Evolutionary conservation across 768 basidiomycete species (phyloP), one percentile per base, ranked within the genome.

Genomic region (Hirschioporus abietinus): DNA sequence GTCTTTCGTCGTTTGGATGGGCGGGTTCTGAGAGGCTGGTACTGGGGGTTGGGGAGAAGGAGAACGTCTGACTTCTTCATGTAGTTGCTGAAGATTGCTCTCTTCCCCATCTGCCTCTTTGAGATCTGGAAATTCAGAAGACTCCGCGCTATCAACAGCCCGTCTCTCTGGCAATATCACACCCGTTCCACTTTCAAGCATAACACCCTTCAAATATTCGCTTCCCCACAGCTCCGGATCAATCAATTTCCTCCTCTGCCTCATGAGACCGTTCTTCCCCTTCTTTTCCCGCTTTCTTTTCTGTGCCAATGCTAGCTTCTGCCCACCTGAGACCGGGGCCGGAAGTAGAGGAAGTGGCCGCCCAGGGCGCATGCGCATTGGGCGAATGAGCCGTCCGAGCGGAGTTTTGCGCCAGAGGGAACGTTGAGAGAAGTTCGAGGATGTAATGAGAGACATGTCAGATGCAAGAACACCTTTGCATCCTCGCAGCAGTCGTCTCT

Each of bases 171-270:
- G 60, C 15, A 25, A 17, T 6, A 61, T 61, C 12, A 25, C 60
- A 24, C 60, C 25, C 12, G 60, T 7, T 23, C 76, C 65, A 67
- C 75, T 71, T 36, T 86, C 88, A 71, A 93, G 71, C 75, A 91
- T 89, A 25, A 84, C 76, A 2, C 91, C 92, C 66, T 85, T 90
- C 70, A 93, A 71, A 74, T 92, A 87, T 20, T 81, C 80, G 58
- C 90, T 88, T 25, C 86, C 89, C 81, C 86, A 93, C 63, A 82
- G 82, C 18, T 85, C 83, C 70, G 91, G 87, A 71, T 94, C 92
- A 70, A 95, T 93, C 60, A 81, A 86, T 66, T 81, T 80, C 66
- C 84, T 77, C 67, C 89, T 79, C 1, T 91, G 87, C 20, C 92
- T 81, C 9, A 75, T 74, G 42, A 83, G 85, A 71, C 59, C 66